Evolutionary conservation across 73 alveolate species (phyloP), one percentile per base, ranked within the genome.

Genomic region (Blepharisma japonicum): DNA sequence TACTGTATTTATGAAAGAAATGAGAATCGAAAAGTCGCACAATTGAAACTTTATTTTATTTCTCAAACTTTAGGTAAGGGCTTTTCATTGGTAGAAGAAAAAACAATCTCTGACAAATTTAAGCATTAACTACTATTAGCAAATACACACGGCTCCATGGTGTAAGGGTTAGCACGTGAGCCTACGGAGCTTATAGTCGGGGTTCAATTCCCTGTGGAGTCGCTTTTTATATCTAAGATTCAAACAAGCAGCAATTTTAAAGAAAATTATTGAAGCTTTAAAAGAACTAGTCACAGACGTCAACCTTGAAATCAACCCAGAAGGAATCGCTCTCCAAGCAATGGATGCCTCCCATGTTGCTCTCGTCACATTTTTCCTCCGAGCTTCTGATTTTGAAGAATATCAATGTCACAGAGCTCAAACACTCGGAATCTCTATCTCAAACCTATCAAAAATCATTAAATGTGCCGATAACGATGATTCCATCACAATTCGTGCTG

Each of bases 291-390:
- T 93, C 55, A 90, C 95, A 25, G 98, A 94, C 70, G 99, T 97
- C 89, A 96, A 96, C 91, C 83, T 97, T 49, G 99, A 97, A 71
- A 91, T 94, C 78, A 86, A 94, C 54, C 94, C 95, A 55, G 91
- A 90, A 80, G 99, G 99, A 55, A 96, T 98, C 56, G 87, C 98
- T 51, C 91, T 97, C 80, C 98, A 96, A 88, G 98, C 99, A 49
- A 96, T 98, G 99, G 99, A 98, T 89, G 86, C 98, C 68, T 92
- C 99, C 23, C 99, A 96, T 76, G 99, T 96, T 14, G 99, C 99
- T 7, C 80, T 96, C 83, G 99, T 96, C 18, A 89, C 99, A 45
- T 79, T 98, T 80, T 70, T 89, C 88, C 89, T 97, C 80, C 71
- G 95, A 55, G 94, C 90, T 86, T 96, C 95, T 71, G 98, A 97